These are phyloP conservation scores for Aspergillus sp. DNA, from an alignment of 2,329 filamentous ascomycete species.

Conservation along the genomic window DNA sequence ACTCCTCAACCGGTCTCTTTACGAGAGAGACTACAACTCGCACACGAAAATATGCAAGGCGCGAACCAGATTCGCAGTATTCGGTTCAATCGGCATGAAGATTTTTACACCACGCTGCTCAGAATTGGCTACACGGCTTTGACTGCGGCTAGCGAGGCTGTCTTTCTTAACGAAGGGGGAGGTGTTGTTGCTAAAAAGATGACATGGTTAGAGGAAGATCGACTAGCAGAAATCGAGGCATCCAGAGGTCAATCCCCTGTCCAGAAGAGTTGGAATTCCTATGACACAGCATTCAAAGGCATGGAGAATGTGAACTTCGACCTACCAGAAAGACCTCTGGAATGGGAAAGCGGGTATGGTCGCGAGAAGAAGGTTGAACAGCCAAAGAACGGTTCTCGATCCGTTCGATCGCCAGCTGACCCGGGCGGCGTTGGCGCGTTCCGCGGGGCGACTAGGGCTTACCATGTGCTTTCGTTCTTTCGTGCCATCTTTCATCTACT, in stretches of 20 bases:
- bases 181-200: conserved; percentile 64
- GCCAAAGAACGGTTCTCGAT: conserved; percentile 25
- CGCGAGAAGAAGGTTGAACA: conserved; percentile 41
- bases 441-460: conserved; percentile 70
- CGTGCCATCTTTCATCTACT: conserved; percentile 64
- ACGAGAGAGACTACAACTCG: conserved; percentile 58
- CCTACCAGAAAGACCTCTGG: conserved; percentile 21
- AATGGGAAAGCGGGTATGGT: conserved; percentile 43
- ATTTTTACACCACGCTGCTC: conserved; percentile 88
- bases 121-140: conserved; percentile 81
- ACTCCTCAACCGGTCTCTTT: conserved; percentile 40
- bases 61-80: conserved; percentile 78
- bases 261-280: conserved; percentile 9
- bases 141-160: conserved; percentile 89
- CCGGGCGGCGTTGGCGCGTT: conserved; percentile 67
- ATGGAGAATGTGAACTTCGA: conserved; percentile 30
- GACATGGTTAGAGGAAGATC: conserved; percentile 90
- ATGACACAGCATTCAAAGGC: conserved; percentile 21
- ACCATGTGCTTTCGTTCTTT: conserved; percentile 66
- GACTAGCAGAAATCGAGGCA: conserved; percentile 66
- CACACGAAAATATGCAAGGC: conserved; percentile 86
- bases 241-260: conserved; percentile 24
- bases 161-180: conserved; percentile 86
- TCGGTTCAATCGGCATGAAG: conserved; percentile 76
- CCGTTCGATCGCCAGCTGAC: conserved; percentile 29